Conservation (phyloP, 352 stramenopile species). For the Phytophthora europaea region DNA sequence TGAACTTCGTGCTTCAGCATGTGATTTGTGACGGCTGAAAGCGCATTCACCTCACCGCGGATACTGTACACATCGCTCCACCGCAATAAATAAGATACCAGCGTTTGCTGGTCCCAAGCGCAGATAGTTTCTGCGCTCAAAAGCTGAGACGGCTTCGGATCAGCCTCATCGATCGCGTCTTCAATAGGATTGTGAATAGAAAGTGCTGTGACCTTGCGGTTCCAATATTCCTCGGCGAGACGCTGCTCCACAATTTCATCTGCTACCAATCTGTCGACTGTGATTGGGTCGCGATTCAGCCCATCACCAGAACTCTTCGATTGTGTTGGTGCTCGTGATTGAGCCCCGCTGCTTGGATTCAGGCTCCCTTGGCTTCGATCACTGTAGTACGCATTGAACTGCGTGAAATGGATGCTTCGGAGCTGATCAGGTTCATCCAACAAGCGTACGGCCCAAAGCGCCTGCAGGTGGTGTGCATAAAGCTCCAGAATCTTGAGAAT, state of each 20-base stretch:
- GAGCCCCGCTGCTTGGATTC: slow-evolving; percentile 18
- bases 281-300: not conserved
- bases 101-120: slow-evolving; percentile 42
- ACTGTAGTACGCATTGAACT: slow-evolving; percentile 81
- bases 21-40: slow-evolving; percentile 46
- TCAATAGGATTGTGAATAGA: slow-evolving; percentile 21
- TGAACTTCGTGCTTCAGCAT: slow-evolving; percentile 47
- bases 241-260: slow-evolving; percentile 43
- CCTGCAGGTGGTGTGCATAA: slow-evolving; percentile 66
- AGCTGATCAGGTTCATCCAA: slow-evolving; percentile 58
- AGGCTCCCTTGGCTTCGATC: slow-evolving; percentile 50
- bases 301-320: not conserved
- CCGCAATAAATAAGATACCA: slow-evolving; percentile 46
- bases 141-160: slow-evolving; percentile 10
- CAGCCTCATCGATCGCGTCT: slow-evolving; percentile 2
- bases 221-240: slow-evolving; percentile 54
- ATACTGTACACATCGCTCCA: slow-evolving; percentile 61
- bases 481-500: slow-evolving; percentile 73
- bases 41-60: slow-evolving; percentile 44
- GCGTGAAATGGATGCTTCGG: slow-evolving; percentile 64
- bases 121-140: slow-evolving; percentile 41
- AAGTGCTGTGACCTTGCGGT: slow-evolving; percentile 43
- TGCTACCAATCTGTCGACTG: slow-evolving; percentile 26
- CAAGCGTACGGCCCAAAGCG: slow-evolving; percentile 61
- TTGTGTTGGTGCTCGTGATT: not conserved